Conservation (phyloP, 2,329 filamentous ascomycete genomes). For the Endoconidiophora laricicola region DNA sequence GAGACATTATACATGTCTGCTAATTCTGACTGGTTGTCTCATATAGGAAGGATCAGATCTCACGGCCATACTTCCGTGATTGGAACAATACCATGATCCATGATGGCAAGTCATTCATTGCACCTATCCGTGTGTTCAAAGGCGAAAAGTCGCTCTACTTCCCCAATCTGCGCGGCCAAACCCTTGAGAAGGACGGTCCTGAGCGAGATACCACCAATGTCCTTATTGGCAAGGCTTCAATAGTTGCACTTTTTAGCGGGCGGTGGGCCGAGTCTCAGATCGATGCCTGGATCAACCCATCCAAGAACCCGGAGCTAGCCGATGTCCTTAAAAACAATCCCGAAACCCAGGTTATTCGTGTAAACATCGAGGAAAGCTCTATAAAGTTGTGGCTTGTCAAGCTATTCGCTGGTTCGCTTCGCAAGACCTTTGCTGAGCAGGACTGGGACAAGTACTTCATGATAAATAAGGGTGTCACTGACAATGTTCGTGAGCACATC, state of each 20-base stretch:
- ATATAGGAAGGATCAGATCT: conserved; percentile 52
- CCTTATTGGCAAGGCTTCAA: conserved; percentile 54
- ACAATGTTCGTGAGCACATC: conserved; percentile 45
- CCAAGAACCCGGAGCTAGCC: conserved; percentile 53
- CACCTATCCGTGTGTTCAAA: conserved; percentile 71
- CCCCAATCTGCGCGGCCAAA: conserved; percentile 75
- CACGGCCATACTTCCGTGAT: conserved; percentile 88
- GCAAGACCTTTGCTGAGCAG: conserved; percentile 30
- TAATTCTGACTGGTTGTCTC: background rate
- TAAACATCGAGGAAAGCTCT: conserved; percentile 76
- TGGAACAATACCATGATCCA: conserved; percentile 71
- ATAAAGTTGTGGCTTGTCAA: conserved; percentile 45
- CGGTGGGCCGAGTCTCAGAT: conserved; percentile 75
- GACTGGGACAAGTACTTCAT: conserved; percentile 47
- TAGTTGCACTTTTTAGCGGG: conserved; percentile 69
- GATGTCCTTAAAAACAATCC: conserved; percentile 37
- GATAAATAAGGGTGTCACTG: conserved; percentile 39
- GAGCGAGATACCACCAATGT: conserved; percentile 56
- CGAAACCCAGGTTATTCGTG: conserved; percentile 59
- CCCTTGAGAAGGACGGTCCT: conserved; percentile 42
- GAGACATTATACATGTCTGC: background rate
- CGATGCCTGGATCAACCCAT: conserved; percentile 48
- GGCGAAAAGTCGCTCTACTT: conserved; percentile 75
- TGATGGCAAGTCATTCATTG: conserved; percentile 82
- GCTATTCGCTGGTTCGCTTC: conserved; percentile 37